Percentiles rank a stretch among this genome's conserved stretches.
These are phyloP conservation scores for Acanthamoeba royreba DNA, from an alignment of 208 protist species.

Conservation along the genomic window DNA sequence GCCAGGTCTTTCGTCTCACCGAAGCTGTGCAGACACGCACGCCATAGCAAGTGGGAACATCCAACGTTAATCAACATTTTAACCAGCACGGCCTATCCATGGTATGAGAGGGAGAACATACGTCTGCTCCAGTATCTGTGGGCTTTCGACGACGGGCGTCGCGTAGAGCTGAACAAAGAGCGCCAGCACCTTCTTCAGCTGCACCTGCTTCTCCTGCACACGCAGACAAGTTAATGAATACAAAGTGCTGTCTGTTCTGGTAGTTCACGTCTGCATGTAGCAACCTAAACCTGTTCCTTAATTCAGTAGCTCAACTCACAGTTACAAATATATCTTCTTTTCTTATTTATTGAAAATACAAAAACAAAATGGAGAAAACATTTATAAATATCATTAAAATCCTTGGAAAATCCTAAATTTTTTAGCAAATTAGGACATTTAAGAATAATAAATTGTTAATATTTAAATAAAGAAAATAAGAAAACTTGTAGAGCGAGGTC, in stretches of 20 bases:
- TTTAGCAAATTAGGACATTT: too few relatives aligned
- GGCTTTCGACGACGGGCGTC: neutral
- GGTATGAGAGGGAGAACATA: neutral
- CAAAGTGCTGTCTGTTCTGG: too few relatives aligned
- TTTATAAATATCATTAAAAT: too few relatives aligned
- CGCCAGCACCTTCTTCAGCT: neutral
- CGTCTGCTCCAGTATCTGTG: neutral
- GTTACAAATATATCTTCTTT: too few relatives aligned
- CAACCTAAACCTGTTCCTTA: too few relatives aligned
- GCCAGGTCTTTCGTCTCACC: neutral
- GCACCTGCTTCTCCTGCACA: neutral
- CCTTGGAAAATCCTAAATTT: too few relatives aligned
- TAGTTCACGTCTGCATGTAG: too few relatives aligned
- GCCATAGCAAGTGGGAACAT: neutral
- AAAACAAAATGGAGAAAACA: neutral
- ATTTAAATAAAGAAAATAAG: neutral
- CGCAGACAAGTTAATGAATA: too few relatives aligned
- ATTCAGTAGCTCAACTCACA: too few relatives aligned
- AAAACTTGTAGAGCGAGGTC: neutral
- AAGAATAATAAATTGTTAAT: too few relatives aligned
- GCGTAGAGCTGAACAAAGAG: constrained; percentile 25
- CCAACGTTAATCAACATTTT: neutral
- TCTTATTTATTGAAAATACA: too few relatives aligned
- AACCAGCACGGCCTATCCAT: neutral
- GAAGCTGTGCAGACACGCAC: neutral